phyloP scores from a whole-genome alignment of 345 rosid genomes.

The Erucastrum elatum region DNA sequence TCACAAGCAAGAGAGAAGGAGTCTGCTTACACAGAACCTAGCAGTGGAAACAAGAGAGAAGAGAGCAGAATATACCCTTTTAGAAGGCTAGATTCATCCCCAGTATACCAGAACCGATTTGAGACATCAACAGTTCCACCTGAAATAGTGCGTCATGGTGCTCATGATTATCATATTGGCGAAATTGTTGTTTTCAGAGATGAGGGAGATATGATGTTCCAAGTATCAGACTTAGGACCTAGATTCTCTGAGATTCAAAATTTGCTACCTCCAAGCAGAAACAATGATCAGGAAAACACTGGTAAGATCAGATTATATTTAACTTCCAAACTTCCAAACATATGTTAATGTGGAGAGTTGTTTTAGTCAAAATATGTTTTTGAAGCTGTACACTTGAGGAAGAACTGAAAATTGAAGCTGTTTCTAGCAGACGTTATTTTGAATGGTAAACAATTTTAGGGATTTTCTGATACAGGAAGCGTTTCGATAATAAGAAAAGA shows the following conservation, averaged over 20 bases:
- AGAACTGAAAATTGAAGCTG: slow-evolving; percentile 1
- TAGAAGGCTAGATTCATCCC: background rate
- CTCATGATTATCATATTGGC: slow-evolving; percentile 11
- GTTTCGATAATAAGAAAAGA: slow-evolving; percentile 2
- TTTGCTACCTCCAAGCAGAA: background rate
- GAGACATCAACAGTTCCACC: slow-evolving; percentile 6
- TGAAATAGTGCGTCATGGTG: background rate
- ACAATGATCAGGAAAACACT: slow-evolving; percentile 16
- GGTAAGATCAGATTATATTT: slow-evolving; percentile 13
- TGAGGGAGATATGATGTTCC: slow-evolving; percentile 18
- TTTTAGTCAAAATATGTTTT: background rate
- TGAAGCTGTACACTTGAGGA: background rate
- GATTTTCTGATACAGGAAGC: slow-evolving; percentile 16
- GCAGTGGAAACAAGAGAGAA: slow-evolving; percentile 10
- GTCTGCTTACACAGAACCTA: slow-evolving; percentile 6
- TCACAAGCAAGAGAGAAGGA: slow-evolving; percentile 3
- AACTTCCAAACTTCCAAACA: background rate
- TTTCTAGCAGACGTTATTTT: background rate
- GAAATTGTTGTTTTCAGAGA: slow-evolving; percentile 1
- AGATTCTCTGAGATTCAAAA: background rate
- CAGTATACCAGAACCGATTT: background rate
- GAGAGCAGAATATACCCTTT: slow-evolving; percentile 9
- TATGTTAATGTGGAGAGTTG: background rate
- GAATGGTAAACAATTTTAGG: background rate
- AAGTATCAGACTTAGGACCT: slow-evolving; percentile 7